Conservation (phyloP, 805 yeast genomes). For the Jamesozyma jinghongensis region DNA sequence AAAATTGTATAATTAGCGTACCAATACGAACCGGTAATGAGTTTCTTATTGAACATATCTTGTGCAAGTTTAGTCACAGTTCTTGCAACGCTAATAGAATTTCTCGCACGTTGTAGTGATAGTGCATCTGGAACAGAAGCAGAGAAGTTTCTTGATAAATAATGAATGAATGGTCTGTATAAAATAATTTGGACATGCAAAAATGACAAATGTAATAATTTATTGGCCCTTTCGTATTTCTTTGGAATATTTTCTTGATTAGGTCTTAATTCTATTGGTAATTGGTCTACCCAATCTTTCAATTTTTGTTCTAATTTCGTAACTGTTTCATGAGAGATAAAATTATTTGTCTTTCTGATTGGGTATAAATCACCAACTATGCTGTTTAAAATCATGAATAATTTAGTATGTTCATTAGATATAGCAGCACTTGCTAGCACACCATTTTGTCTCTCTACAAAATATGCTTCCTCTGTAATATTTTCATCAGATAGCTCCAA, state of each 20-base stretch:
- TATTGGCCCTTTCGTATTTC: conserved; percentile 61
- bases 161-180: conserved; percentile 84
- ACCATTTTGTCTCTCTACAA: conserved; percentile 19
- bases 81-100: conserved; percentile 78
- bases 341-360: conserved; percentile 23
- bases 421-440: conserved; percentile 37
- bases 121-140: conserved; percentile 17
- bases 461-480: conserved; percentile 51
- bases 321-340: conserved; percentile 39
- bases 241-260: conserved; percentile 27
- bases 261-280: conserved; percentile 69
- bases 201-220: conserved; percentile 62
- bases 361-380: conserved; percentile 72
- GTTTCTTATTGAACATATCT: conserved; percentile 62
- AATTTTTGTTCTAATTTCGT: conserved; percentile 62
- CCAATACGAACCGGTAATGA: conserved; percentile 86
- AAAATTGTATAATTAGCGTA: conserved; percentile 90
- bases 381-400: conserved; percentile 60
- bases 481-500: conserved; percentile 78
- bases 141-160: conserved; percentile 44
- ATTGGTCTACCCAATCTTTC: conserved; percentile 59
- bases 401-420: conserved; percentile 75
- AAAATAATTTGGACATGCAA: conserved; percentile 76
- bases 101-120: conserved; percentile 66
- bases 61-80: conserved; percentile 72